Conservation (phyloP, 495 filamentous ascomycete species). For the Hypoxylon fragiforme region DNA sequence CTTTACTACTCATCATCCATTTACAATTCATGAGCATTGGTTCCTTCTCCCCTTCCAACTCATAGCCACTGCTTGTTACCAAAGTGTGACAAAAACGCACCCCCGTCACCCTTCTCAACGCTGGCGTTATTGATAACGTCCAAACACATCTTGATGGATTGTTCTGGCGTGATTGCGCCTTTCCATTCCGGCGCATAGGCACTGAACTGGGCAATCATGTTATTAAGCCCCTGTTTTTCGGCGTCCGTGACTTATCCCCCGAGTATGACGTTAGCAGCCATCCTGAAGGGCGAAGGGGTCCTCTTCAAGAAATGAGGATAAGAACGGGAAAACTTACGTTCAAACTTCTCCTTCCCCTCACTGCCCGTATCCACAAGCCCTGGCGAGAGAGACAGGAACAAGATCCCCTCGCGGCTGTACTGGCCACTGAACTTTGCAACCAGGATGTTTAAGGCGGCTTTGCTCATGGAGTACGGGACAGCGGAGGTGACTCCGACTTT, state of each 20-base stretch:
- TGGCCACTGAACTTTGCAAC: conserved; percentile 51
- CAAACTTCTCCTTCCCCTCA: conserved; percentile 7
- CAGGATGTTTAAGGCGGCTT: conserved; percentile 49
- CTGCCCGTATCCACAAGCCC: conserved; percentile 48
- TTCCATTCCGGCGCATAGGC: conserved; percentile 54
- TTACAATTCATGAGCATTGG: too few species aligned
- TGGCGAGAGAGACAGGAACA: conserved; percentile 55
- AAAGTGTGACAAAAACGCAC: conserved; percentile 57
- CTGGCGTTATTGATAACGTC: conserved; percentile 48
- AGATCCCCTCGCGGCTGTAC: conserved; percentile 52
- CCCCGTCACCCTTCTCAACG: conserved; percentile 53
- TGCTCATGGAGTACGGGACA: conserved; percentile 42
- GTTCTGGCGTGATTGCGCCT: conserved; percentile 47
- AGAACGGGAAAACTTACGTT: conserved; percentile 14
- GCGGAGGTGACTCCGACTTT: conserved; percentile 31
- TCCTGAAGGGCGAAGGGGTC: not conserved
- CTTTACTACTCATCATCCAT: too few species aligned
- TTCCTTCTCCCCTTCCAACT: too few species aligned
- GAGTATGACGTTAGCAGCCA: not conserved
- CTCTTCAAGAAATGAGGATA: not conserved
- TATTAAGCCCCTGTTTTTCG: conserved; percentile 35
- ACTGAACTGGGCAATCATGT: conserved; percentile 42
- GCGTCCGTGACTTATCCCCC: conserved; percentile 40
- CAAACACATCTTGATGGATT: conserved; percentile 45
- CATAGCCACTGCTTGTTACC: conserved; percentile 42